These are phyloP conservation scores for Alternaria alternata DNA, from an alignment of 2,329 filamentous ascomycete genomes.

Conservation along the genomic window DNA sequence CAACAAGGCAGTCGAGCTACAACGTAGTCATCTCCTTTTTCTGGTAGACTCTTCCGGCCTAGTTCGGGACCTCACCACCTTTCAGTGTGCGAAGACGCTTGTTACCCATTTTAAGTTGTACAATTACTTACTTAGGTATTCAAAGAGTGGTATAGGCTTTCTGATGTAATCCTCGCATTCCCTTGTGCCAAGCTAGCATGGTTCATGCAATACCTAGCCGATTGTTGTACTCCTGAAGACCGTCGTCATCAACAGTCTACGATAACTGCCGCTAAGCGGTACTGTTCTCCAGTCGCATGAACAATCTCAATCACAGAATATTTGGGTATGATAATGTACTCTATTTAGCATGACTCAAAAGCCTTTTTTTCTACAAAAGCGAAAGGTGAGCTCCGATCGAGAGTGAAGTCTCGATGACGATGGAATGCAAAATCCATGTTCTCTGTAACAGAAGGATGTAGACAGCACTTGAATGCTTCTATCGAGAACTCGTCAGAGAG, in stretches of 20 bases:
- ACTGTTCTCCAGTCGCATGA: not conserved
- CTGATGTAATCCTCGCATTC: not conserved
- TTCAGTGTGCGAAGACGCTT: no score
- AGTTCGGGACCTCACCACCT: no score
- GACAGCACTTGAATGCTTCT: not conserved
- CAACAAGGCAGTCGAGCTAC: no score
- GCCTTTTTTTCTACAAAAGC: not conserved
- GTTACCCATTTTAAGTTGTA: no score
- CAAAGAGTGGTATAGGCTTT: not conserved
- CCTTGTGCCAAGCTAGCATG: not conserved
- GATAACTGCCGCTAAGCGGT: not conserved
- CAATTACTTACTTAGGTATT: no score
- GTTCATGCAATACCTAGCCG: not conserved
- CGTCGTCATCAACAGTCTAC: not conserved
- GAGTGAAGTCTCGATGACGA: not conserved
- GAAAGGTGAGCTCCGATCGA: not conserved
- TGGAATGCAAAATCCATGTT: not conserved
- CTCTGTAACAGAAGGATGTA: not conserved
- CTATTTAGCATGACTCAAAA: not conserved
- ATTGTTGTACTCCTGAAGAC: not conserved
- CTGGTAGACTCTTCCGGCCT: no score
- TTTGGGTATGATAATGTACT: no score
- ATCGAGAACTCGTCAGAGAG: not conserved
- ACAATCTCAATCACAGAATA: not conserved
- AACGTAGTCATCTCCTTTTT: no score